These are phyloP conservation scores for Albophoma yamanashiensis DNA, from an alignment of 2,329 filamentous ascomycete species.

Conservation along the genomic window DNA sequence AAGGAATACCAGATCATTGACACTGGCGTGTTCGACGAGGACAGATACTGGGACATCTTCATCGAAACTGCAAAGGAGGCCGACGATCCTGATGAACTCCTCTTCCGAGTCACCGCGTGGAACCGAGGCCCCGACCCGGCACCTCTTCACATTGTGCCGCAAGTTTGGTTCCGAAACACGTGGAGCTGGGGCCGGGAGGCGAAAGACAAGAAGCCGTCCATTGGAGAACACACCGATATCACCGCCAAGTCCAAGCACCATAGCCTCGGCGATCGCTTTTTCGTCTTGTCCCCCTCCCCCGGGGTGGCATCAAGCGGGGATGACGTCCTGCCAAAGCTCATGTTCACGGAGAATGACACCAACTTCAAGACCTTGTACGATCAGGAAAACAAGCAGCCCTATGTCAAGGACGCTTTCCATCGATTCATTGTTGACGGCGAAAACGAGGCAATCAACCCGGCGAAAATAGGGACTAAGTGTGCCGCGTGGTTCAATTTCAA, in stretches of 20 bases:
- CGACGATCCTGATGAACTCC: constrained; percentile 81
- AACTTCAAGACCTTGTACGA: constrained; percentile 71
- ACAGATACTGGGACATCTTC: constrained; percentile 93
- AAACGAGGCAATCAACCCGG: constrained; percentile 72
- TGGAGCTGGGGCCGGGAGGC: constrained; percentile 88
- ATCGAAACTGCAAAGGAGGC: constrained; percentile 93
- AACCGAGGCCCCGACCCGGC: constrained; percentile 87
- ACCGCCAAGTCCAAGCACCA: constrained; percentile 68
- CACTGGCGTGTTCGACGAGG: constrained; percentile 77
- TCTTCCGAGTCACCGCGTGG: constrained; percentile 94
- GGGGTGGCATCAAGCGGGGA: constrained; percentile 68
- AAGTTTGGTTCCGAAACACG: constrained; percentile 95
- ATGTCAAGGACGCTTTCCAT: constrained; percentile 95
- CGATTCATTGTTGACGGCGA: constrained; percentile 74
- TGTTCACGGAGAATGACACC: constrained; percentile 95
- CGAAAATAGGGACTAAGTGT: constrained; percentile 71
- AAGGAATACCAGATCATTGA: constrained; percentile 88
- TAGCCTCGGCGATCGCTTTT: constrained; percentile 71
- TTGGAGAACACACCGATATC: constrained; percentile 54
- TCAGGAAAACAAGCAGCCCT: constrained; percentile 67
- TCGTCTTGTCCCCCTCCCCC: constrained; percentile 81
- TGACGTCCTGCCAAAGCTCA: constrained; percentile 72
- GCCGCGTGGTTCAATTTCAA: constrained; percentile 91
- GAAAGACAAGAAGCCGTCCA: constrained; percentile 67
- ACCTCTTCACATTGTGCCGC: constrained; percentile 85